These are phyloP conservation scores for Athelia psychrophila DNA, from an alignment of 1,284 basidiomycete genomes.

Conservation along the genomic window DNA sequence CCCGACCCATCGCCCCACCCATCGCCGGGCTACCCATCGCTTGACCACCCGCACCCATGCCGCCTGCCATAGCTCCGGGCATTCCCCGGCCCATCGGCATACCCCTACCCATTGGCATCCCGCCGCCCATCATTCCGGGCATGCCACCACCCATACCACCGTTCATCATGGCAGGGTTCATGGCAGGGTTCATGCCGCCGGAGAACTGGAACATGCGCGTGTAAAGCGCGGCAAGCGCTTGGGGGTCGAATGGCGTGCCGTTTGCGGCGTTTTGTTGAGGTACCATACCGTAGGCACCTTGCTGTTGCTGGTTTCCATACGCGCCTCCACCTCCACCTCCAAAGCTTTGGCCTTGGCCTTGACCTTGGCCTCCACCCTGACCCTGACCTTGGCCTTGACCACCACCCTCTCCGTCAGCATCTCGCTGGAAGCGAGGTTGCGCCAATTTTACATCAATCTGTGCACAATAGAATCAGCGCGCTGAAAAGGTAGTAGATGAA, in stretches of 20 bases:
- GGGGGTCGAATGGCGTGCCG: conserved; percentile 73
- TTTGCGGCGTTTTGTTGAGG: conserved; percentile 24
- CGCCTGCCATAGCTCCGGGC: conserved; percentile 27
- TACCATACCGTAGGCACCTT: conserved; percentile 23
- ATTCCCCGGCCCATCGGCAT: conserved; percentile 12
- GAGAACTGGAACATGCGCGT: conserved; percentile 84
- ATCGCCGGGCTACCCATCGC: conserved; percentile 11
- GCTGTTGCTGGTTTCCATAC: conserved; percentile 28
- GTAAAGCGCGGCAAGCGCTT: conserved; percentile 76
- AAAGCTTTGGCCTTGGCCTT: conserved; percentile 11
- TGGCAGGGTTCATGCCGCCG: conserved; percentile 35
- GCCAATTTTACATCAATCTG: conserved; percentile 96
- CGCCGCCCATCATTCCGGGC: conserved; percentile 46
- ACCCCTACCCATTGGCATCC: conserved; percentile 33
- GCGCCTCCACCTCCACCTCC: conserved; percentile 14
- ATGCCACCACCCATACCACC: conserved; percentile 34
- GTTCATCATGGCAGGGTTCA: conserved; percentile 40
- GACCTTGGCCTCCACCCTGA: conserved; percentile 19
- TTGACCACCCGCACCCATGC: conserved; percentile 37
- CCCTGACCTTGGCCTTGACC: conserved; percentile 14
- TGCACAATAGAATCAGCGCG: conserved; percentile 7
- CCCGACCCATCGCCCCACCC: conserved; percentile 19
- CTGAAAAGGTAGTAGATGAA: background rate
- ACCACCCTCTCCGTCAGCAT: conserved; percentile 41
- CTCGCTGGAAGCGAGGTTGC: conserved; percentile 81